phyloP scores from a whole-genome alignment of 1,284 basidiomycete species.

The Rhodotorula sp. region DNA sequence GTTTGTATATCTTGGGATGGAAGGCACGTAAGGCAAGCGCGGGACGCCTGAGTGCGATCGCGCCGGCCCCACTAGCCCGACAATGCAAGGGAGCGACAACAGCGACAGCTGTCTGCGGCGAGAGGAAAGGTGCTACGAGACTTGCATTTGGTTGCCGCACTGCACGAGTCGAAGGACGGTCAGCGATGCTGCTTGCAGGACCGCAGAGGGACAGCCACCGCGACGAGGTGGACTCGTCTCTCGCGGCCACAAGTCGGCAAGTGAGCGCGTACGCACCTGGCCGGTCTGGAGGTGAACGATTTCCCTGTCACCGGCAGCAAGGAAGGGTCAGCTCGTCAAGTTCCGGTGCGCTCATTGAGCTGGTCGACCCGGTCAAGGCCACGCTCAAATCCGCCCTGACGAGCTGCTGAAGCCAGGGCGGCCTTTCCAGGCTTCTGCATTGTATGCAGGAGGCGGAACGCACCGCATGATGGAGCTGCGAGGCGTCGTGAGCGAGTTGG shows the following conservation, averaged over 20 bases:
- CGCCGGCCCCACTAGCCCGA: too few species aligned
- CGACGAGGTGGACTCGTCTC: background rate
- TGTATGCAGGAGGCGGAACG: background rate
- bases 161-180: background rate
- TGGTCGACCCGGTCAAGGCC: too few species aligned
- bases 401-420: too few species aligned
- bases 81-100: too few species aligned
- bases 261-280: conserved; percentile 61
- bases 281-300: conserved; percentile 96
- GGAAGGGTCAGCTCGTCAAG: background rate
- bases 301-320: conserved; percentile 55
- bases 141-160: conserved; percentile 22
- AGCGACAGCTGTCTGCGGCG: too few species aligned
- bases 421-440: too few species aligned
- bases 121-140: background rate
- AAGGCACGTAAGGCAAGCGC: background rate
- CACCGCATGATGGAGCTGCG: background rate
- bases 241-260: background rate
- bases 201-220: background rate
- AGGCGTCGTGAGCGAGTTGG: background rate
- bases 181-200: background rate
- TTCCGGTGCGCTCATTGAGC: too few species aligned
- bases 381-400: too few species aligned
- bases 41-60: background rate
- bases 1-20: background rate